phyloP scores from a whole-genome alignment of 2,329 filamentous ascomycete genomes.

The Fusarium irregulare region DNA sequence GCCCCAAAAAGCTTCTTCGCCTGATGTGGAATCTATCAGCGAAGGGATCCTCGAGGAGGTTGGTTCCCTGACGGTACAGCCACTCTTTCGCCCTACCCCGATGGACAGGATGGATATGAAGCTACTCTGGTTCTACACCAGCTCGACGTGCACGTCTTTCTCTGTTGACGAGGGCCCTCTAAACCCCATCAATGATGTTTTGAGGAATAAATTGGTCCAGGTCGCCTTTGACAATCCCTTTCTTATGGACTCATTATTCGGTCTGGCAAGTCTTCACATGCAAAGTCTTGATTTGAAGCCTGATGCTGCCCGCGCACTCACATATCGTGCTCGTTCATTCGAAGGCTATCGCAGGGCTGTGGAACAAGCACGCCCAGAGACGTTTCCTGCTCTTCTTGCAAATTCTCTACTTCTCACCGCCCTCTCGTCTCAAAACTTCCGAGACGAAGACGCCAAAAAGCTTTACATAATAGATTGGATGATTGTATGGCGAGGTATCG shows the following conservation, averaged over 20 bases:
- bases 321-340: conserved; percentile 63
- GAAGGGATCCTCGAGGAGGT: conserved; percentile 22
- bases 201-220: conserved; percentile 60
- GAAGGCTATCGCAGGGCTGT: conserved; percentile 65
- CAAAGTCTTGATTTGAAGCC: conserved; percentile 55
- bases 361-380: conserved; percentile 57
- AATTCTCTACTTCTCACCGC: conserved; percentile 64
- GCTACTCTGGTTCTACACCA: conserved; percentile 67
- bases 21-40: conserved; percentile 17
- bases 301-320: conserved; percentile 53
- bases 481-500: conserved; percentile 64
- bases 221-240: conserved; percentile 65
- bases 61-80: conserved; percentile 37
- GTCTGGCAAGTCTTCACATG: conserved; percentile 62
- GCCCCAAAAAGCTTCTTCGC: conserved; percentile 6
- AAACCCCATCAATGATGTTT: conserved; percentile 55
- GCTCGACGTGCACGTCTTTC: conserved; percentile 60
- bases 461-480: conserved; percentile 68
- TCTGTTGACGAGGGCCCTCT: conserved; percentile 52
- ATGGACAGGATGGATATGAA: conserved; percentile 61
- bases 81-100: conserved; percentile 48
- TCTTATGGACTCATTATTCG: conserved; percentile 66
- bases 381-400: conserved; percentile 62
- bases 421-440: conserved; percentile 63
- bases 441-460: conserved; percentile 57